Evolutionary conservation across 306 rosid species (phyloP).

Genomic region (Lagenaria siceraria): DNA sequence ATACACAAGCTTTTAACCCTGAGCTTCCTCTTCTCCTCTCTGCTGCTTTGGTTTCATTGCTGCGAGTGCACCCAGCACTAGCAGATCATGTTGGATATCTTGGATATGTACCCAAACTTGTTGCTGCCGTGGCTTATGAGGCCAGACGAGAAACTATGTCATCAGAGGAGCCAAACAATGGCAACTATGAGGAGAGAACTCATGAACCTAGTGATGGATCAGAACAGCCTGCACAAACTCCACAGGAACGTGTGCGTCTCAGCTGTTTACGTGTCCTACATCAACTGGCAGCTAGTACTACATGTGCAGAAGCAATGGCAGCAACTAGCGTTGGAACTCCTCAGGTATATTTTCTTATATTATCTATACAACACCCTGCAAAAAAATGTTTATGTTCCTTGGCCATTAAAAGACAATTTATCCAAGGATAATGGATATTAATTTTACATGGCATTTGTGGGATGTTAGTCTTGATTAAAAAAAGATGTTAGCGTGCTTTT

Average conservation of each 20-base stretch:
- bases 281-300: constrained; percentile 98
- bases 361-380: background rate
- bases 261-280: constrained; percentile 96
- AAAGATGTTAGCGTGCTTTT: background rate
- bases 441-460: background rate
- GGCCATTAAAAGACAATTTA: background rate
- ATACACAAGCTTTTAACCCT: constrained; percentile 58
- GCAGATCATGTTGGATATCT: constrained; percentile 99
- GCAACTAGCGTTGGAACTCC: constrained; percentile 98
- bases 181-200: constrained; percentile 32
- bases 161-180: constrained; percentile 51
- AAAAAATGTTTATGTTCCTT: background rate
- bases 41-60: constrained; percentile 86
- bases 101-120: constrained; percentile 97
- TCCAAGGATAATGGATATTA: background rate
- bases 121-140: constrained; percentile 93
- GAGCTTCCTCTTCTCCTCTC: constrained; percentile 96
- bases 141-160: constrained; percentile 95
- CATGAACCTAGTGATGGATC: constrained; percentile 43
- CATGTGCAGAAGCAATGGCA: constrained; percentile 99
- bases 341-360: constrained; percentile 44
- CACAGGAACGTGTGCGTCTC: constrained; percentile 94
- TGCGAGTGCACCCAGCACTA: constrained; percentile 96
- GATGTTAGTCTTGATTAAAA: background rate
- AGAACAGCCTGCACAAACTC: constrained; percentile 64